Percentiles rank a stretch among this genome's conserved stretches.
Conservation (phyloP, 2,329 filamentous ascomycete species). For the Aspergillus sp. region DNA sequence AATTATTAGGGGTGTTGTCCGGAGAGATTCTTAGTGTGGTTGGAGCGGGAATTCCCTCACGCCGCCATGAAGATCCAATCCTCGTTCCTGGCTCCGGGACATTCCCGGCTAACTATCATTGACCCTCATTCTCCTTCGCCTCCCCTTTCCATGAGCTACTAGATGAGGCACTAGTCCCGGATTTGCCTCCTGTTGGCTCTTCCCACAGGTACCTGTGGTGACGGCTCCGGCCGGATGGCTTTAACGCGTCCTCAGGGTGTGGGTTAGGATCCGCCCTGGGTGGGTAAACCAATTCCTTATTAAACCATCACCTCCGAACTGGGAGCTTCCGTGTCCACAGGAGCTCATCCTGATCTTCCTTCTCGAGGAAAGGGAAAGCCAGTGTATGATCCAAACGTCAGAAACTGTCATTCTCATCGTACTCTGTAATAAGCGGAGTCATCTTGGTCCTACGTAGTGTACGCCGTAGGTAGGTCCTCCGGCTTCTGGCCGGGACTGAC, state of each 20-base stretch:
- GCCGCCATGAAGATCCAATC: conserved; percentile 7
- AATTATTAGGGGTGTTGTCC: neutral
- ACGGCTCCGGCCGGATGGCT: conserved; percentile 10
- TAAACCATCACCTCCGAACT: conserved; percentile 15
- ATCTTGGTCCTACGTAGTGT: too few species aligned
- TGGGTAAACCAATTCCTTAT: conserved; percentile 17
- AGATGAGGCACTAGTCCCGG: conserved; percentile 4
- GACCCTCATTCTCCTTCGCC: neutral
- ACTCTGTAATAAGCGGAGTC: too few species aligned
- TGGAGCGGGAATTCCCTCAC: conserved; percentile 1
- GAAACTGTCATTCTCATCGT: too few species aligned
- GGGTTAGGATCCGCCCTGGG: conserved; percentile 18
- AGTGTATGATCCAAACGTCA: neutral
- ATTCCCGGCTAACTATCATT: conserved; percentile 7
- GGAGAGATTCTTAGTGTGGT: conserved; percentile 2
- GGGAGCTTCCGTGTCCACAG: conserved; percentile 13
- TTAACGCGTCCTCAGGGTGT: conserved; percentile 10
- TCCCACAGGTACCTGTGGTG: conserved; percentile 12
- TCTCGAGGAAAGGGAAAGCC: neutral
- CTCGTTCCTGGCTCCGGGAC: conserved; percentile 9
- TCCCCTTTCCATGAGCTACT: conserved; percentile 2
- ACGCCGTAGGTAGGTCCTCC: too few species aligned
- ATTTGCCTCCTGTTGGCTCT: conserved; percentile 1
- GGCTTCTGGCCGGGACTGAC: too few species aligned
- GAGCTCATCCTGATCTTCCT: conserved; percentile 9